These are phyloP conservation scores for Coemansia umbellata DNA, from an alignment of 192 early-diverging fungal species.

Conservation along the genomic window DNA sequence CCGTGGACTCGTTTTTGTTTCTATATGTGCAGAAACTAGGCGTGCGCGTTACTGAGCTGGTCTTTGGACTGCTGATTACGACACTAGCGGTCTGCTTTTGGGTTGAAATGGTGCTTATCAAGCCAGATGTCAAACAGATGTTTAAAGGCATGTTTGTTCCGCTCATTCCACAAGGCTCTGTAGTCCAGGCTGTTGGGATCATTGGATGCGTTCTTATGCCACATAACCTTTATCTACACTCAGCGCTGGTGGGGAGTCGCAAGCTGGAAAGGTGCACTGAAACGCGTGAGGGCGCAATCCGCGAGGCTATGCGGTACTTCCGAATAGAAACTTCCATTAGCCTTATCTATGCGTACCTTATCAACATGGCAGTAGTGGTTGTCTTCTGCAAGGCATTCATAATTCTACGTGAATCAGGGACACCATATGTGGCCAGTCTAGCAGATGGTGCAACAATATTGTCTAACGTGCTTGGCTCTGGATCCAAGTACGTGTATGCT, in stretches of 20 bases:
- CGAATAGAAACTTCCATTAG: slow-evolving; percentile 59
- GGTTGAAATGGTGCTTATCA: slow-evolving; percentile 63
- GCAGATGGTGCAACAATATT: slow-evolving; percentile 55
- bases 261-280: slow-evolving; percentile 48
- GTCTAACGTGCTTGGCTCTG: slow-evolving; percentile 58
- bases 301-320: slow-evolving; percentile 70
- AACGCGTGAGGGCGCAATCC: slow-evolving; percentile 56
- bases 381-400: slow-evolving; percentile 60
- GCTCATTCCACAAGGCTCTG: slow-evolving; percentile 53
- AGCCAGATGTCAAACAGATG: slow-evolving; percentile 52
- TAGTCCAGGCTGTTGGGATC: slow-evolving; percentile 66
- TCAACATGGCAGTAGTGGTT: slow-evolving; percentile 70
- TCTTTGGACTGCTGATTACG: slow-evolving; percentile 70
- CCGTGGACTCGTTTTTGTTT: slow-evolving; percentile 78
- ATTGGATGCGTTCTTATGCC: slow-evolving; percentile 79
- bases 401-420: slow-evolving; percentile 51
- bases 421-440: slow-evolving; percentile 36
- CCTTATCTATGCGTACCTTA: slow-evolving; percentile 61
- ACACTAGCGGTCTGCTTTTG: slow-evolving; percentile 75
- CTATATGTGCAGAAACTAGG: slow-evolving; percentile 64
- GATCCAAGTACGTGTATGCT: slow-evolving; percentile 73
- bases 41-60: slow-evolving; percentile 67
- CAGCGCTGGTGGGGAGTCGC: slow-evolving; percentile 67
- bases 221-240: slow-evolving; percentile 88
- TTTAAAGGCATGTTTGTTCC: slow-evolving; percentile 60